phyloP scores from a whole-genome alignment of 352 stramenopile genomes.

The Phytopythium montanum region DNA sequence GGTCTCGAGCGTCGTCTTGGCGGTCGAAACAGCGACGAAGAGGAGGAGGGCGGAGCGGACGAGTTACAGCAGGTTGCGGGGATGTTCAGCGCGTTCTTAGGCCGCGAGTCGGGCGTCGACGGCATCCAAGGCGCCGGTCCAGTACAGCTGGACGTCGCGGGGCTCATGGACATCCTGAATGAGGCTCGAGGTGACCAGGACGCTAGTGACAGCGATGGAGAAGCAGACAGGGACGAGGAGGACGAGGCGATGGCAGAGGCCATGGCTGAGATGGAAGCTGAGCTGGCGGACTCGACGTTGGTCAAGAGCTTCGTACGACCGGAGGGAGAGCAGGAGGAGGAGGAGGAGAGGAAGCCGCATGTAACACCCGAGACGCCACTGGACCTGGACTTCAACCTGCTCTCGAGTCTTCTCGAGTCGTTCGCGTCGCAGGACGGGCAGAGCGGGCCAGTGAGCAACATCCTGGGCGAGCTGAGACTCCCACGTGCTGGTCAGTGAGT shows the following conservation, averaged over 20 bases:
- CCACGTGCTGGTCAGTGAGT: slow-evolving; percentile 2
- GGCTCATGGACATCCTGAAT: slow-evolving; percentile 68
- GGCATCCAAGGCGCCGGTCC: slow-evolving; percentile 53
- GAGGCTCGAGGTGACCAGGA: slow-evolving; percentile 9
- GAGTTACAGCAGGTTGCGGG: slow-evolving; percentile 65
- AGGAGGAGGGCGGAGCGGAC: slow-evolving; percentile 35
- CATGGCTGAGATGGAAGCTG: slow-evolving; percentile 78
- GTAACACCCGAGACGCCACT: slow-evolving; percentile 39
- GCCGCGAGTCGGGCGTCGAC: slow-evolving; percentile 53
- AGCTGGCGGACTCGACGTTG: slow-evolving; percentile 51
- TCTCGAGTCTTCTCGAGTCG: slow-evolving; percentile 80
- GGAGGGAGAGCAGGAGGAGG: slow-evolving; percentile 5
- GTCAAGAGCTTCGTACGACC: slow-evolving; percentile 50
- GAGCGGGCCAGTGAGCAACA: slow-evolving; percentile 69
- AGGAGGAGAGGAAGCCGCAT: background rate
- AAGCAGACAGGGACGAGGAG: slow-evolving; percentile 29
- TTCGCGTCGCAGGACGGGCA: slow-evolving; percentile 74
- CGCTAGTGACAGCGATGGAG: slow-evolving; percentile 14
- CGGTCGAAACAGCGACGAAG: slow-evolving; percentile 11
- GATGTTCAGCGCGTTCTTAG: slow-evolving; percentile 78
- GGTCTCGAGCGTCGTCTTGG: slow-evolving; percentile 11
- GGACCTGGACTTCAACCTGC: slow-evolving; percentile 79
- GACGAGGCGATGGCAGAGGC: slow-evolving; percentile 42
- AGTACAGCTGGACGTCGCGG: slow-evolving; percentile 63
- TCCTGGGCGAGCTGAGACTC: slow-evolving; percentile 61